phyloP scores from a whole-genome alignment of 2,329 filamentous ascomycete species.

The Aspergillus viridinutans region DNA sequence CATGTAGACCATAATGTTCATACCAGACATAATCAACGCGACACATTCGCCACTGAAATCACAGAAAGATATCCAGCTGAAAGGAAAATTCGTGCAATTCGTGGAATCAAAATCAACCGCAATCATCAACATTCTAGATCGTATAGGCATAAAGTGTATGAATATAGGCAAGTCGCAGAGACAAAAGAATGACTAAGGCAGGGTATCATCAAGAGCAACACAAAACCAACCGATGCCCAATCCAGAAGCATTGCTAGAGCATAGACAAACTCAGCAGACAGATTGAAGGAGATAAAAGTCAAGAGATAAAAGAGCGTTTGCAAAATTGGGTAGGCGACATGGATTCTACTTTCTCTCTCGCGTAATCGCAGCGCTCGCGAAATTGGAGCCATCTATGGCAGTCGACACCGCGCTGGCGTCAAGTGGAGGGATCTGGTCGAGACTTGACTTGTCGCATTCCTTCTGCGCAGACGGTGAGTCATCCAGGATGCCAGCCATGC shows the following conservation, averaged over 20 bases:
- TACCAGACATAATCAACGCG: background rate
- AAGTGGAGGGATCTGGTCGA: conserved; percentile 36
- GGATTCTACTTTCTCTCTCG: conserved; percentile 23
- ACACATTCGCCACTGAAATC: background rate
- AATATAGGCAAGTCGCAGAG: background rate
- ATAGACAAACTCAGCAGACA: conserved; percentile 5
- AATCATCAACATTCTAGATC: background rate
- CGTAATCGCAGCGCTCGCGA: conserved; percentile 8
- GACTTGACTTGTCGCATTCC: conserved; percentile 21
- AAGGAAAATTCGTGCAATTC: background rate
- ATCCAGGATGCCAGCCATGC: conserved; percentile 17
- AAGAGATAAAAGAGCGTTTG: background rate
- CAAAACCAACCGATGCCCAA: background rate
- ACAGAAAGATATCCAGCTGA: background rate
- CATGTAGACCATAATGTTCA: background rate
- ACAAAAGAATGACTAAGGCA: background rate
- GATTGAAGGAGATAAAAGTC: background rate
- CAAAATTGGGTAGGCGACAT: background rate
- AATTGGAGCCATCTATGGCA: conserved; percentile 15
- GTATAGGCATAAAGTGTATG: background rate
- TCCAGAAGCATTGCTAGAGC: background rate
- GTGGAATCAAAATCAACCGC: background rate
- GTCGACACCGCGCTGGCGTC: conserved; percentile 28
- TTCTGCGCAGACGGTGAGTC: conserved; percentile 11
- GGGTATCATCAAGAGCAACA: background rate